Evolutionary conservation across 345 rosid species (phyloP), one percentile per base, ranked within the genome.

Genomic region (Bruguiera parviflora): DNA sequence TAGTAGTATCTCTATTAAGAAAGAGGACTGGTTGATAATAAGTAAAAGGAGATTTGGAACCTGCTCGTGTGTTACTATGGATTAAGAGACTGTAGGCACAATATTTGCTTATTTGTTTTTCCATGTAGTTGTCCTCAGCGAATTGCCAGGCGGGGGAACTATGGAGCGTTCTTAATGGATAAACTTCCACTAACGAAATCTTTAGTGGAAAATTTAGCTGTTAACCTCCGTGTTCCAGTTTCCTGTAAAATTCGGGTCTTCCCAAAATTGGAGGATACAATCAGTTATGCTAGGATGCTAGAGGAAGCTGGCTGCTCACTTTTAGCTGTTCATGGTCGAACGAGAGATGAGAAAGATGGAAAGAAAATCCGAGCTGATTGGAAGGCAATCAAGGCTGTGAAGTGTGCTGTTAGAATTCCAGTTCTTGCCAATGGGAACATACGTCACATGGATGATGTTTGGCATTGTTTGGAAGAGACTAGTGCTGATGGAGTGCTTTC

Each of bases 151-250:
- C 80, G 97, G 55, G 98, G 99, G 24, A 64, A 92, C 62, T 95
- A 95, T 46, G 99, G 99, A 67, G 99, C 98, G 21, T 95, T 95
- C 75, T 53, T 95, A 68, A 95, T 95, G 99, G 98, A 95, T 79
- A 86, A 95, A 64, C 96, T 95, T 71, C 96, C 94, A 35, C 82
- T 95, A 4, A 89, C 92, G 65, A 87, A 89, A 74, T 85, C 96
- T 24, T 77, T 95, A 19, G 97, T 95, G 29, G 93, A 88, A 65
- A 95, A 92, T 70, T 72, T 95, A 69, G 85, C 77, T 73, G 68
- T 29, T 69, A 95, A 85, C 61, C 89, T 91, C 60, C 39, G 61
- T 61, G 92, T 88, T 22, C 99, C 89, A 0, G 96, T 95, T 28
- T 95, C 99, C 0, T 92, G 99, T 79, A 95, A 95, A 71, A 95